These are phyloP conservation scores for Tritrichomonas foetus DNA, from an alignment of 208 protist genomes.

Conservation along the genomic window DNA sequence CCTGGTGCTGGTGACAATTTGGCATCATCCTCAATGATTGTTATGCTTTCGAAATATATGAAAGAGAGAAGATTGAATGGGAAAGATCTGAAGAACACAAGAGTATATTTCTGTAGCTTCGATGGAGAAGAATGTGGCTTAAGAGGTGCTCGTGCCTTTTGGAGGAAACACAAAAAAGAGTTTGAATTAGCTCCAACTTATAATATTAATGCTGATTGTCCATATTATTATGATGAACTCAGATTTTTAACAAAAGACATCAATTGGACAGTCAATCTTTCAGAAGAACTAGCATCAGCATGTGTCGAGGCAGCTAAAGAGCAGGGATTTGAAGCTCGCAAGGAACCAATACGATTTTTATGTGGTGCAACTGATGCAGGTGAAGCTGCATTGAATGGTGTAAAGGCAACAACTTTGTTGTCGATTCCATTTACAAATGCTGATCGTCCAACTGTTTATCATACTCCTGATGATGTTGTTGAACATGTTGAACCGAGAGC, in stretches of 20 bases:
- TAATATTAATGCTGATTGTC: neutral
- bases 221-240: neutral
- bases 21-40: neutral
- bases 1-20: neutral
- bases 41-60: neutral
- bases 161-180: neutral
- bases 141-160: neutral
- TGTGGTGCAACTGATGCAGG: neutral
- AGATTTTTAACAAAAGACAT: neutral
- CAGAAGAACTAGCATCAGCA: neutral
- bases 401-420: neutral
- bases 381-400: neutral
- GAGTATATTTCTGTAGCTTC: neutral
- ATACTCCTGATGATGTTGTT: neutral
- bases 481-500: neutral
- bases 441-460: neutral
- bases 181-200: too few species aligned
- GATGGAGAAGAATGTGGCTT: neutral
- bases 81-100: conserved; percentile 23
- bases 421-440: neutral
- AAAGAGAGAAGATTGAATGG: neutral
- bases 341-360: neutral
- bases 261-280: neutral
- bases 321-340: neutral
- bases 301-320: neutral